Evolutionary conservation across 176 grass and related monocot genomes (phyloP).

Genomic region (Zizania latifolia): DNA sequence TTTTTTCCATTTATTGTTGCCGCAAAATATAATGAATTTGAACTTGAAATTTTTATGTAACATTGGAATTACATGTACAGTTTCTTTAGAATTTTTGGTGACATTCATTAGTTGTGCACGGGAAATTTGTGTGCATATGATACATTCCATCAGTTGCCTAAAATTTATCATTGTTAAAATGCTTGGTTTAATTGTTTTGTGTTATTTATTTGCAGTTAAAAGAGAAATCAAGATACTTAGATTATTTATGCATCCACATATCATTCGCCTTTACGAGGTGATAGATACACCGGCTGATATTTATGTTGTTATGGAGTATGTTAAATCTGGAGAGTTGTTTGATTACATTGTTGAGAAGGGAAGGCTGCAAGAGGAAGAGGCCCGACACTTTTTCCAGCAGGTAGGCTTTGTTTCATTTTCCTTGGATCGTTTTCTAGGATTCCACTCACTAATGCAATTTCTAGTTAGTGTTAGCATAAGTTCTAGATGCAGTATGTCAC

Average conservation of each 20-base stretch:
- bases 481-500: background rate
- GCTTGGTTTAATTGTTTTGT: background rate
- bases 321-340: constrained; percentile 72
- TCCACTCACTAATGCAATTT: background rate
- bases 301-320: constrained; percentile 82
- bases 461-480: background rate
- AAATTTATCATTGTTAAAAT: background rate
- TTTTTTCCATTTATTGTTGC: too few species aligned
- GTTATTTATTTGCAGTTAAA: constrained; percentile 42
- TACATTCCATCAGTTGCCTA: too few species aligned
- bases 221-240: constrained; percentile 76
- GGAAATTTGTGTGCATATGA: too few species aligned
- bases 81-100: too few species aligned
- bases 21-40: too few species aligned
- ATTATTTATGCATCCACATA: constrained; percentile 75
- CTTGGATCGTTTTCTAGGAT: background rate
- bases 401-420: constrained; percentile 34
- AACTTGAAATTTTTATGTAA: too few species aligned
- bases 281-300: constrained; percentile 69
- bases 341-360: constrained; percentile 86
- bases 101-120: too few species aligned
- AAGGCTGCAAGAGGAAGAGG: constrained; percentile 67
- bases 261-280: constrained; percentile 79
- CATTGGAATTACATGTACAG: too few species aligned
- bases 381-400: constrained; percentile 83